Percentiles rank a stretch among this genome's conserved stretches.
Conservation (phyloP, 208 protist genomes). For the Blastocrithidia nonstop region DNA sequence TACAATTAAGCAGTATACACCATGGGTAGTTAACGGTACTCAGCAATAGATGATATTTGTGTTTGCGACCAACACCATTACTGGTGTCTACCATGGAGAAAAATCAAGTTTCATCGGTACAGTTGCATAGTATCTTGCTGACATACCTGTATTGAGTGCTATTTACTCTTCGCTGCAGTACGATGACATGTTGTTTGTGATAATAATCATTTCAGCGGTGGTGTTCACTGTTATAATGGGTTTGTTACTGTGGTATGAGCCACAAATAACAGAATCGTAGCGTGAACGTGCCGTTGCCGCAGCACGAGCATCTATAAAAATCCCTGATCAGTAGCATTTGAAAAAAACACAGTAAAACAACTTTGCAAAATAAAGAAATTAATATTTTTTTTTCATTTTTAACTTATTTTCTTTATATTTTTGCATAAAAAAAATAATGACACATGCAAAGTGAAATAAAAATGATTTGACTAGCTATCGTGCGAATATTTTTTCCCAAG, state of each 20-base stretch:
- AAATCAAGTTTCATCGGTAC: constrained; percentile 36
- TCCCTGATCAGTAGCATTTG: no score
- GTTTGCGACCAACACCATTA: constrained; percentile 44
- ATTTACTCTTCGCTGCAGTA: constrained; percentile 42
- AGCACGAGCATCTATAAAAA: no score
- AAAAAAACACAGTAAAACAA: no score
- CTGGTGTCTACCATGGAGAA: constrained; percentile 25
- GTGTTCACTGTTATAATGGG: constrained; percentile 53
- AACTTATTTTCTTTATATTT: no score
- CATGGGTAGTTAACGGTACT: constrained; percentile 44
- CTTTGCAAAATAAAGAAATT: no score
- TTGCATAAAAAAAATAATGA: no score
- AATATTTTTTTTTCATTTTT: no score
- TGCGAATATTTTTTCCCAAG: no score
- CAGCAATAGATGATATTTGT: constrained; percentile 33
- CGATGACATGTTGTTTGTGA: constrained; percentile 56
- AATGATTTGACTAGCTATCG: no score
- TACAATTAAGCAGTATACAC: constrained; percentile 32
- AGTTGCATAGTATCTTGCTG: constrained; percentile 36
- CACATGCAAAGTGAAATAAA: no score
- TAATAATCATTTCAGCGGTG: constrained; percentile 21
- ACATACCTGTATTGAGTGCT: constrained; percentile 18
- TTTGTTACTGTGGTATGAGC: constrained; percentile 40
- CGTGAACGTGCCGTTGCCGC: no score
- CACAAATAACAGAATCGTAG: constrained; percentile 34